A percentile compares a stretch with the other conserved stretches of the same genome.
These are phyloP conservation scores for Cichorium intybus DNA, from an alignment of 140 eudicot species.

Conservation along the genomic window DNA sequence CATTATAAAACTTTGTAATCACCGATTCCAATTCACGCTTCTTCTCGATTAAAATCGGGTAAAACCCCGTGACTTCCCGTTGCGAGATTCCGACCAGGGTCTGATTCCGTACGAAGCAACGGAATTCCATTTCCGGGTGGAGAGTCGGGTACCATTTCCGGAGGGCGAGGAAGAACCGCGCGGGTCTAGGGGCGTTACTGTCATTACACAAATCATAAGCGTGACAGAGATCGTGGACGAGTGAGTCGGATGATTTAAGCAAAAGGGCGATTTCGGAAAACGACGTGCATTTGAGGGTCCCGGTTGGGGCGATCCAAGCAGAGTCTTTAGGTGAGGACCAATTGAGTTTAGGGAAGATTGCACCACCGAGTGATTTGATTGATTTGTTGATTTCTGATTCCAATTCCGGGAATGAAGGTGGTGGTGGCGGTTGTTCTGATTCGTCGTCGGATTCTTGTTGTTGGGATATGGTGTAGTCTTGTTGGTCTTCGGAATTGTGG, in stretches of 20 bases:
- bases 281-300: slow-evolving; percentile 67
- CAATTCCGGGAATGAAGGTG: slow-evolving; percentile 84
- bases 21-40: slow-evolving; percentile 33
- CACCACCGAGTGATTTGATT: slow-evolving; percentile 74
- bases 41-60: slow-evolving; percentile 52
- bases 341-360: slow-evolving; percentile 85
- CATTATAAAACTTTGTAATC: slow-evolving; percentile 41
- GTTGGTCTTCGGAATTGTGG: slow-evolving; percentile 82
- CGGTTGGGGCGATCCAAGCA: slow-evolving; percentile 88
- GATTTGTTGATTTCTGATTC: slow-evolving; percentile 65
- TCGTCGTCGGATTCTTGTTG: slow-evolving; percentile 60
- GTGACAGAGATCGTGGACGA: slow-evolving; percentile 78
- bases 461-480: slow-evolving; percentile 54
- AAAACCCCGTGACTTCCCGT: slow-evolving; percentile 85
- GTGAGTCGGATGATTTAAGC: slow-evolving; percentile 72
- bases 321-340: slow-evolving; percentile 98
- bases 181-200: slow-evolving; percentile 45
- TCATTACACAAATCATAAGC: slow-evolving; percentile 78
- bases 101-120: slow-evolving; percentile 56
- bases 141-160: slow-evolving; percentile 81
- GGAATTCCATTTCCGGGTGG: slow-evolving; percentile 90
- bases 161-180: slow-evolving; percentile 60
- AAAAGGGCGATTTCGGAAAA: slow-evolving; percentile 78
- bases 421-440: slow-evolving; percentile 58
- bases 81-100: slow-evolving; percentile 73